A percentile compares a stretch with the other conserved stretches of the same genome.
Conservation (phyloP, 495 filamentous ascomycete genomes). For the Penicillium tannophilum region DNA sequence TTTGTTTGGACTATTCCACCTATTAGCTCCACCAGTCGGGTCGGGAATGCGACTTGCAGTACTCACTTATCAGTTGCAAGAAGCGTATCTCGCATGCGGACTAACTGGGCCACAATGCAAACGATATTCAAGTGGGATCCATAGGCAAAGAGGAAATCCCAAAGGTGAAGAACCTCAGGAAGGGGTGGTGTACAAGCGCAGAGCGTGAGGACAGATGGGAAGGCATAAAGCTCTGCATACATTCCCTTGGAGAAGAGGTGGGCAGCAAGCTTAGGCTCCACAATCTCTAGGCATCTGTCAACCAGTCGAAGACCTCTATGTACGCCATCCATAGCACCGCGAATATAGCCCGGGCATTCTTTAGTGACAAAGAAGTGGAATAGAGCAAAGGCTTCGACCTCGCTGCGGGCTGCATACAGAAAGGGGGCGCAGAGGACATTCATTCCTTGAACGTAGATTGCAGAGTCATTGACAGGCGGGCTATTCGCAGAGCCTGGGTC, state of each 20-base stretch:
- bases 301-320: slow-evolving; percentile 90
- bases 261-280: slow-evolving; percentile 82
- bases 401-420: slow-evolving; percentile 90
- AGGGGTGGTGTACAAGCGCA: slow-evolving; percentile 97
- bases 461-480: slow-evolving; percentile 55
- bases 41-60: background rate
- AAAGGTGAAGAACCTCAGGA: slow-evolving; percentile 91
- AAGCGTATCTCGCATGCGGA: slow-evolving; percentile 82
- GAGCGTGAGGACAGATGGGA: slow-evolving; percentile 90
- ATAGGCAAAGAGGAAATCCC: slow-evolving; percentile 98
- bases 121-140: slow-evolving; percentile 92
- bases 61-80: slow-evolving; percentile 79
- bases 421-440: slow-evolving; percentile 99
- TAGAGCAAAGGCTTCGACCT: slow-evolving; percentile 89
- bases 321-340: slow-evolving; percentile 95
- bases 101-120: slow-evolving; percentile 95
- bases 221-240: slow-evolving; percentile 94
- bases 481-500: slow-evolving; percentile 11
- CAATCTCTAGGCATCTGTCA: slow-evolving; percentile 84
- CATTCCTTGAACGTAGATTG: slow-evolving; percentile 98
- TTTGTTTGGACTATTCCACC: slow-evolving; percentile 74
- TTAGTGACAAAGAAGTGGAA: slow-evolving; percentile 87
- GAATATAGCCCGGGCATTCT: slow-evolving; percentile 92
- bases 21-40: slow-evolving; percentile 18
- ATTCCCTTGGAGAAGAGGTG: slow-evolving; percentile 84